phyloP scores from a whole-genome alignment of 306 rosid genomes.

The Quercus cerris region DNA sequence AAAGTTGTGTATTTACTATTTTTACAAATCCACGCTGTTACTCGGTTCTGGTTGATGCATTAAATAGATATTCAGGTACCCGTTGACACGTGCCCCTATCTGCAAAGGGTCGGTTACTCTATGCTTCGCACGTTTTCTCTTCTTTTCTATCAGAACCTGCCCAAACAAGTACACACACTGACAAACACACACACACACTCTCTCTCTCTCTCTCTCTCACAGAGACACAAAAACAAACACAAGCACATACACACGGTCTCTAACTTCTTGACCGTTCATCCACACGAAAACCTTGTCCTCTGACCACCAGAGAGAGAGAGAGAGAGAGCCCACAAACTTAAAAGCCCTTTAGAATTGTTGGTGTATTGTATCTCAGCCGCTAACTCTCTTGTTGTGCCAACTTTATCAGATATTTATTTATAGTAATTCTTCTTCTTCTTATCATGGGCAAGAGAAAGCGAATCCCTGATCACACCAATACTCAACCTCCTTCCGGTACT shows the following conservation, averaged over 20 bases:
- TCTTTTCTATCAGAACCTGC: no score
- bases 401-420: neutral
- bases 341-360: constrained; percentile 21
- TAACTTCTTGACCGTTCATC: constrained; percentile 30
- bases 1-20: no score
- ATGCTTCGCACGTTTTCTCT: no score
- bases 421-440: neutral
- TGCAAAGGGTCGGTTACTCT: no score
- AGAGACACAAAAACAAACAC: neutral
- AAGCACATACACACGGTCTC: neutral
- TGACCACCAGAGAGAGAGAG: constrained; percentile 30
- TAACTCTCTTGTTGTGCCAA: constrained; percentile 11
- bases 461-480: constrained; percentile 45
- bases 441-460: constrained; percentile 68
- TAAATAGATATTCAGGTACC: no score
- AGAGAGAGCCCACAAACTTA: constrained; percentile 4
- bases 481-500: constrained; percentile 54
- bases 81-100: no score
- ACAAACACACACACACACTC: no score
- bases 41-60: no score
- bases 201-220: neutral
- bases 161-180: no score
- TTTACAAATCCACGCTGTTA: fast-evolving
- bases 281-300: constrained; percentile 1
- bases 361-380: constrained; percentile 33